A percentile compares a stretch with the other conserved stretches of the same genome.
Conservation (phyloP, 2,329 filamentous ascomycete genomes). For the Stachybotrys chartarum region DNA sequence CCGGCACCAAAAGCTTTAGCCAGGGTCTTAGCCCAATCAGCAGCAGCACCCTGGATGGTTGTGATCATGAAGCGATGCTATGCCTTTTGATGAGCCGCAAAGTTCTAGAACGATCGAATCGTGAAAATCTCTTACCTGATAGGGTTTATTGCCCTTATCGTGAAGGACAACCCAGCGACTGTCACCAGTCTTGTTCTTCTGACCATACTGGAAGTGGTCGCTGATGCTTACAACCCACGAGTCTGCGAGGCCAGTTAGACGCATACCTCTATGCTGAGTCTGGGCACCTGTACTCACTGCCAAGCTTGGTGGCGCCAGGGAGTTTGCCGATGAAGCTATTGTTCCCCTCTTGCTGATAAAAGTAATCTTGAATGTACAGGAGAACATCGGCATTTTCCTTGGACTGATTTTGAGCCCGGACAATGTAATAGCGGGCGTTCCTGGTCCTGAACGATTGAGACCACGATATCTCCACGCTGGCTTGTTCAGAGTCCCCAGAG, state of each 20-base stretch:
- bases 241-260: neutral
- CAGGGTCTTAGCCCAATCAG: constrained; percentile 4
- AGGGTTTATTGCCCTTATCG: constrained; percentile 9
- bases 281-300: constrained; percentile 3
- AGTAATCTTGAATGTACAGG: constrained; percentile 8
- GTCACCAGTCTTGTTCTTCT: constrained; percentile 9
- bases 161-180: constrained; percentile 9
- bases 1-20: constrained; percentile 6
- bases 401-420: constrained; percentile 8
- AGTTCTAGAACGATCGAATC: neutral
- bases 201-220: constrained; percentile 11
- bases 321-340: constrained; percentile 6
- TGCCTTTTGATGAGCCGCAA: neutral
- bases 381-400: constrained; percentile 5
- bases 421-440: constrained; percentile 8
- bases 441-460: constrained; percentile 5
- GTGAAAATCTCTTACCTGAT: constrained; percentile 6
- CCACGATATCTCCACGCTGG: constrained; percentile 7
- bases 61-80: constrained; percentile 11
- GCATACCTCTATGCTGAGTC: neutral
- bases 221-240: constrained; percentile 5
- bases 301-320: constrained; percentile 5
- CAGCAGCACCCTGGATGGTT: constrained; percentile 4
- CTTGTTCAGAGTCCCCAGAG: constrained; percentile 4
- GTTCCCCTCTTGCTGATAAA: constrained; percentile 6